phyloP scores from a whole-genome alignment of 2,329 filamentous ascomycete genomes.

The Cladophialophora immunda region DNA sequence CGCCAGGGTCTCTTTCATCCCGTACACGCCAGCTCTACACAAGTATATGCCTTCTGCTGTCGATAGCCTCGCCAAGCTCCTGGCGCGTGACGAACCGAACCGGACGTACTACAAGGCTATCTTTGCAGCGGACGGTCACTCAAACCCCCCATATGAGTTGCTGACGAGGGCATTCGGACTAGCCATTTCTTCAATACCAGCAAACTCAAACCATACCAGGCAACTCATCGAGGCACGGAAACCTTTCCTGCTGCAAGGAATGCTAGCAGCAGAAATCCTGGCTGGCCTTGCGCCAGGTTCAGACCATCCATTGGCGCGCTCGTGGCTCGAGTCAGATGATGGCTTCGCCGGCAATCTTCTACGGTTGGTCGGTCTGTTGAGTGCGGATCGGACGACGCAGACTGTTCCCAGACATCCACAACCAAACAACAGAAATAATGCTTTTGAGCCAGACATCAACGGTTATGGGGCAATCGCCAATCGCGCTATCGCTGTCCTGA shows the following conservation, averaged over 20 bases:
- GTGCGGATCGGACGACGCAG: slow-evolving; percentile 55
- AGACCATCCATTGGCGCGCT: slow-evolving; percentile 76
- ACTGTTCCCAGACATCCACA: slow-evolving; percentile 52
- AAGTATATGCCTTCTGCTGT: slow-evolving; percentile 89
- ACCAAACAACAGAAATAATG: slow-evolving; percentile 46
- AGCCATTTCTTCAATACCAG: slow-evolving; percentile 84
- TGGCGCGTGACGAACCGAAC: slow-evolving; percentile 94
- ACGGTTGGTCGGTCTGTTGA: slow-evolving; percentile 76
- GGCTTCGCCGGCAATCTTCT: slow-evolving; percentile 84
- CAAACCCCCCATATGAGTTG: slow-evolving; percentile 75
- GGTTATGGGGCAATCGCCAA: slow-evolving; percentile 66
- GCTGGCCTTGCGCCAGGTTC: slow-evolving; percentile 75
- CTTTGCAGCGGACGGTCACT: slow-evolving; percentile 75
- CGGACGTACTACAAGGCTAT: slow-evolving; percentile 82
- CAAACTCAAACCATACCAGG: slow-evolving; percentile 62
- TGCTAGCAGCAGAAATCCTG: slow-evolving; percentile 88
- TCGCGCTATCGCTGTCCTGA: slow-evolving; percentile 73
- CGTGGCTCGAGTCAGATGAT: slow-evolving; percentile 84
- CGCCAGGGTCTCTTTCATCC: slow-evolving; percentile 75
- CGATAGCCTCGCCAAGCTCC: slow-evolving; percentile 87
- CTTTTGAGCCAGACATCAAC: slow-evolving; percentile 52
- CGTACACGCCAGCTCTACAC: slow-evolving; percentile 82
- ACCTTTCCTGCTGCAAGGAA: slow-evolving; percentile 88
- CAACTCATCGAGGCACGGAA: slow-evolving; percentile 83
- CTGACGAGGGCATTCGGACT: slow-evolving; percentile 87